phyloP scores from a whole-genome alignment of 345 rosid genomes.

The Dovyalis caffra region DNA sequence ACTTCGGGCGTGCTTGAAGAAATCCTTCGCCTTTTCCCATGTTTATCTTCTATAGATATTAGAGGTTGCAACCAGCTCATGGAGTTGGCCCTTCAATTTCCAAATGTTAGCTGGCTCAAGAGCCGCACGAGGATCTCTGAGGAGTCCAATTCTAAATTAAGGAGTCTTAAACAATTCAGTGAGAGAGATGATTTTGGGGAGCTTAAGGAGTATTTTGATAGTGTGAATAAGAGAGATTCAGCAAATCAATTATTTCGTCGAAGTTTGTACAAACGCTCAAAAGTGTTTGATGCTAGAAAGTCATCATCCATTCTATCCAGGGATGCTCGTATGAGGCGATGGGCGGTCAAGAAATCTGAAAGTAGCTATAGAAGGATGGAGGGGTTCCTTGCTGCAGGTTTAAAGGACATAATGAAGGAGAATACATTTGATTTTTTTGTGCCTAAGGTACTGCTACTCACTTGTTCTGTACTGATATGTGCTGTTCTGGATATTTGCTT shows the following conservation, averaged over 20 bases:
- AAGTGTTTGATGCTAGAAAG: slow-evolving; percentile 88
- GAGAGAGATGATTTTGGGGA: slow-evolving; percentile 86
- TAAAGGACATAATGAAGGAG: slow-evolving; percentile 91
- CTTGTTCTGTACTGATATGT: not conserved
- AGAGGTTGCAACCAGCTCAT: slow-evolving; percentile 85
- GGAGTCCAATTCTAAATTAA: slow-evolving; percentile 53
- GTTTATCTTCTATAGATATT: slow-evolving; percentile 66
- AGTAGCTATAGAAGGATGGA: slow-evolving; percentile 87
- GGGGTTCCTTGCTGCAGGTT: slow-evolving; percentile 81
- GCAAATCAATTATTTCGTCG: slow-evolving; percentile 79
- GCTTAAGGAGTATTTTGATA: slow-evolving; percentile 90
- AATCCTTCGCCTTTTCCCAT: slow-evolving; percentile 57
- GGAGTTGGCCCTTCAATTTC: slow-evolving; percentile 56
- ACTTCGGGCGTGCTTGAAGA: slow-evolving; percentile 65
- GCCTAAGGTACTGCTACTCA: slow-evolving; percentile 59
- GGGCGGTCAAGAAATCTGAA: slow-evolving; percentile 89
- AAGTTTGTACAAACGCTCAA: slow-evolving; percentile 88
- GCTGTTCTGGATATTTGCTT: slow-evolving; percentile 8
- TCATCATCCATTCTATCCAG: slow-evolving; percentile 86
- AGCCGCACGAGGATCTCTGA: slow-evolving; percentile 32
- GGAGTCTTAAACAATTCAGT: slow-evolving; percentile 65
- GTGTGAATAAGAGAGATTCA: slow-evolving; percentile 90
- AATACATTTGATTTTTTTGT: slow-evolving; percentile 80
- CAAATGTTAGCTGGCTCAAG: slow-evolving; percentile 64
- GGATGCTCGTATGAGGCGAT: slow-evolving; percentile 95